Conservation (phyloP, 2,329 filamentous ascomycete genomes). For the Neobulgaria alba region DNA sequence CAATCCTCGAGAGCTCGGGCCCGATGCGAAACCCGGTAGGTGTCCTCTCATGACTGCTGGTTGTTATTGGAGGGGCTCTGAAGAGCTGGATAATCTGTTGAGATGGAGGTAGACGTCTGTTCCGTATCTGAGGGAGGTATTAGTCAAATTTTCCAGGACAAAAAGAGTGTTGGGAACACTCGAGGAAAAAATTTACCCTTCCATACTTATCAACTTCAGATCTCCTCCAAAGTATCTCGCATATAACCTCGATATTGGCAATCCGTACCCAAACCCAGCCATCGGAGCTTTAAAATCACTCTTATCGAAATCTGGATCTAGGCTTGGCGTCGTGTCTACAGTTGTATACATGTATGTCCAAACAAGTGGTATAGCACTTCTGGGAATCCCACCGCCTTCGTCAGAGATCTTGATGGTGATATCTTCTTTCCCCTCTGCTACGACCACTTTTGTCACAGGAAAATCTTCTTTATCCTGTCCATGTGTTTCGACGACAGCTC, state of each 20-base stretch:
- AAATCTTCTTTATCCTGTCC: slow-evolving; percentile 94
- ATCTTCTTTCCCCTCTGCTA: slow-evolving; percentile 95
- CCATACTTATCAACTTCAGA: slow-evolving; percentile 97
- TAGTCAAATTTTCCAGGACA: too few species aligned
- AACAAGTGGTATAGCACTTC: slow-evolving; percentile 90
- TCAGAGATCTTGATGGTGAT: slow-evolving; percentile 98
- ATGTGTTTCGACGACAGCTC: slow-evolving; percentile 91
- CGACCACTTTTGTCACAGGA: slow-evolving; percentile 92
- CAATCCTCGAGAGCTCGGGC: slow-evolving; percentile 53
- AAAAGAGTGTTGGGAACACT: background rate
- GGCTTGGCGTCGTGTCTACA: slow-evolving; percentile 85
- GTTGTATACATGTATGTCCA: slow-evolving; percentile 99
- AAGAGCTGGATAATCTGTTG: slow-evolving; percentile 89
- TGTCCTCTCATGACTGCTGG: slow-evolving; percentile 69
- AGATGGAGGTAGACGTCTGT: slow-evolving; percentile 98
- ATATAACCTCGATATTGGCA: slow-evolving; percentile 90
- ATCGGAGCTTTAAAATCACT: slow-evolving; percentile 99
- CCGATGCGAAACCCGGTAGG: slow-evolving; percentile 4
- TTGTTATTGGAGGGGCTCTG: slow-evolving; percentile 91
- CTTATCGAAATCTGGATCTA: slow-evolving; percentile 97
- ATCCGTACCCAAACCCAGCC: slow-evolving; percentile 96
- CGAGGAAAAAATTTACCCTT: slow-evolving; percentile 60
- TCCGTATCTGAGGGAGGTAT: slow-evolving; percentile 64
- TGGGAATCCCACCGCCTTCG: slow-evolving; percentile 90
- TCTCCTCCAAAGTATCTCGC: slow-evolving; percentile 97